phyloP scores from a whole-genome alignment of 805 yeast species.

The Jamesozyma lodderae region DNA sequence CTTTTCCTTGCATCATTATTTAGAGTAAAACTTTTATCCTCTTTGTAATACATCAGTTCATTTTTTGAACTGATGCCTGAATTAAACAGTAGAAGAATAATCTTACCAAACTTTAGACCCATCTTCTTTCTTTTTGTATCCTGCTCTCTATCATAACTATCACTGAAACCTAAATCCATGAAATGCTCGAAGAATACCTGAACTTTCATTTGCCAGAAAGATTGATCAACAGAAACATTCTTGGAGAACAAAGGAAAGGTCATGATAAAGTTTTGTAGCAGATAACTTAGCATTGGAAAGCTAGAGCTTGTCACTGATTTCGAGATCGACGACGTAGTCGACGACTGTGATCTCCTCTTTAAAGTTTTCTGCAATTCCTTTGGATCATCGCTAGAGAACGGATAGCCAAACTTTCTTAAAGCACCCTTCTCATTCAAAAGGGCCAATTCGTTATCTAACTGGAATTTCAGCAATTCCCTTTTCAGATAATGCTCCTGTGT shows the following conservation, averaged over 20 bases:
- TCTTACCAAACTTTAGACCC: slow-evolving; percentile 49
- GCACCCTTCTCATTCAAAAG: slow-evolving; percentile 51
- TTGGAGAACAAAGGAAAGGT: slow-evolving; percentile 67
- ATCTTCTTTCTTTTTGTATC: slow-evolving; percentile 61
- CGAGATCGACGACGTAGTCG: background rate
- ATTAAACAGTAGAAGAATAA: slow-evolving; percentile 60
- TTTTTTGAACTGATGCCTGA: slow-evolving; percentile 59
- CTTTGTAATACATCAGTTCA: slow-evolving; percentile 41
- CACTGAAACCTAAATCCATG: slow-evolving; percentile 60
- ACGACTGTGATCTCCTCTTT: background rate
- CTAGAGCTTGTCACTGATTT: slow-evolving; percentile 16
- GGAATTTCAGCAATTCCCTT: slow-evolving; percentile 60
- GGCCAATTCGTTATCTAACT: slow-evolving; percentile 55
- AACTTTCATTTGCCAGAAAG: slow-evolving; percentile 72
- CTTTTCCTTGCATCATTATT: slow-evolving; percentile 25
- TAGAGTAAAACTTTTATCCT: slow-evolving; percentile 25
- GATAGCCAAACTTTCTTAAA: slow-evolving; percentile 64
- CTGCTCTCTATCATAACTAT: slow-evolving; percentile 67
- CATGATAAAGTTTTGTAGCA: slow-evolving; percentile 51
- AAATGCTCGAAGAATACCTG: slow-evolving; percentile 79
- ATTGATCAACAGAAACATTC: slow-evolving; percentile 36
- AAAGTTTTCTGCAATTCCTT: slow-evolving; percentile 6
- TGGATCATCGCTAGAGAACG: slow-evolving; percentile 50
- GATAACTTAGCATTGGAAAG: slow-evolving; percentile 62
- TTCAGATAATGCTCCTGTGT: slow-evolving; percentile 82